phyloP scores from a whole-genome alignment of 805 yeast genomes.

The Starmerella lactis-condensi region DNA sequence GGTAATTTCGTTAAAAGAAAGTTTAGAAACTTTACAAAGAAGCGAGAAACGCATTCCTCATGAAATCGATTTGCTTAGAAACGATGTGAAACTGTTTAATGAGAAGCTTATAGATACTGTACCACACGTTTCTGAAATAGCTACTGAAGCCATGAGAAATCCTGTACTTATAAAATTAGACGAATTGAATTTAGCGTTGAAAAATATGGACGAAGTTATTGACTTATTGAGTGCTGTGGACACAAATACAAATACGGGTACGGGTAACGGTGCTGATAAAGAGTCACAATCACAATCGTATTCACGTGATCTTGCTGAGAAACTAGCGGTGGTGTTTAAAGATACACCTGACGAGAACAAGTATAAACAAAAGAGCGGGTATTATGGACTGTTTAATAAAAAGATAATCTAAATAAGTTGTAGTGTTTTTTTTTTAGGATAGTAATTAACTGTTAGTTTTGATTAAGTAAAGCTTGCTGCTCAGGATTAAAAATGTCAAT shows the following conservation, averaged over 20 bases:
- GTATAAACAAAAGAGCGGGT: slow-evolving; percentile 5
- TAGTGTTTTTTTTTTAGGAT: background rate
- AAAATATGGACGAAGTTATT: slow-evolving; percentile 17
- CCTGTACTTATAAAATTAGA: slow-evolving; percentile 14
- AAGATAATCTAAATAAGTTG: slow-evolving; percentile 3
- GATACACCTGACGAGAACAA: slow-evolving; percentile 13
- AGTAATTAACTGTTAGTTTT: background rate
- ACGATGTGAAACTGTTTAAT: slow-evolving; percentile 17
- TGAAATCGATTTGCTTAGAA: slow-evolving; percentile 21
- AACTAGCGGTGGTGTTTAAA: slow-evolving; percentile 10
- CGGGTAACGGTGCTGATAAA: too few relatives aligned
- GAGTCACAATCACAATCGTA: too few relatives aligned
- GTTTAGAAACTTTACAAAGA: slow-evolving; percentile 16
- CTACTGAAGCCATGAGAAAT: slow-evolving; percentile 4
- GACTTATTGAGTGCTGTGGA: slow-evolving; percentile 13
- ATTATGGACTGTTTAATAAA: slow-evolving; percentile 11
- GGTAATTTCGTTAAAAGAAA: slow-evolving; percentile 17
- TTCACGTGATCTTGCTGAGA: slow-evolving; percentile 4
- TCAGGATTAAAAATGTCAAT: slow-evolving; percentile 22
- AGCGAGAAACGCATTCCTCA: slow-evolving; percentile 20
- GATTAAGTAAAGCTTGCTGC: slow-evolving; percentile 15
- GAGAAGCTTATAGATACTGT: slow-evolving; percentile 12
- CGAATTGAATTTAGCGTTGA: slow-evolving; percentile 14
- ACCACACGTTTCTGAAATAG: slow-evolving; percentile 7
- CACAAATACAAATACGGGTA: slow-evolving; percentile 7